phyloP scores from a whole-genome alignment of 176 grass and related monocot species.

The Neostapfia colusana region DNA sequence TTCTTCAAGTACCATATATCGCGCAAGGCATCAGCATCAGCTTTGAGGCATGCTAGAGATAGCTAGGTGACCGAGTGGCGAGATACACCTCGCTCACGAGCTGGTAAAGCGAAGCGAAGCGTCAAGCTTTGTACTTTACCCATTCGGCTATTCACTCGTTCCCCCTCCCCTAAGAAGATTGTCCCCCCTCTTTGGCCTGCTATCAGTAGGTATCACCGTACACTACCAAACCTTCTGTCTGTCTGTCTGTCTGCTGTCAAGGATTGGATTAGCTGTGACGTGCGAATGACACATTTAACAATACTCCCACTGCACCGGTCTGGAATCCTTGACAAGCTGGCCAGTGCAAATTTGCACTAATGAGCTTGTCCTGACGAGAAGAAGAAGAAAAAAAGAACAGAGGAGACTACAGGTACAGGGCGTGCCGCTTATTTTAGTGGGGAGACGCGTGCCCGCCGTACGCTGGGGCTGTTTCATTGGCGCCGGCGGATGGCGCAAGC shows the following conservation, averaged over 20 bases:
- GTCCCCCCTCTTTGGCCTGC: conserved; percentile 3
- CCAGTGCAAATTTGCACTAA: too few relatives aligned
- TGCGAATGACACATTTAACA: background rate
- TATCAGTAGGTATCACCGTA: background rate
- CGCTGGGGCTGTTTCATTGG: conserved; percentile 8
- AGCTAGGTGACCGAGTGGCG: background rate
- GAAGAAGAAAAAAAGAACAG: too few relatives aligned
- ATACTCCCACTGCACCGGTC: too few relatives aligned
- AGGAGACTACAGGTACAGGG: background rate
- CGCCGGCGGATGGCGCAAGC: conserved; percentile 3
- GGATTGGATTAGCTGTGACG: background rate
- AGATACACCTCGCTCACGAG: background rate
- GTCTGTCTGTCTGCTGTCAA: background rate
- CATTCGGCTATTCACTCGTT: background rate
- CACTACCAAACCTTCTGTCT: conserved; percentile 12
- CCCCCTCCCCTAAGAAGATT: background rate
- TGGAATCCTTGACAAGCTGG: too few relatives aligned
- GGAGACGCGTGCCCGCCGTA: background rate
- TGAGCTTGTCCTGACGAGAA: too few relatives aligned
- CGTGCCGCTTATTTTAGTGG: background rate
- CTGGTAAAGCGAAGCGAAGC: background rate
- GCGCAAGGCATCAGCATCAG: background rate
- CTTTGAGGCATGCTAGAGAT: conserved; percentile 10
- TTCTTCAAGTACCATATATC: background rate
- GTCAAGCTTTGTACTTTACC: background rate